Evolutionary conservation across 192 early-diverging fungal species (phyloP), one percentile per base, ranked within the genome.

Genomic region (Linnemannia elongata): DNA sequence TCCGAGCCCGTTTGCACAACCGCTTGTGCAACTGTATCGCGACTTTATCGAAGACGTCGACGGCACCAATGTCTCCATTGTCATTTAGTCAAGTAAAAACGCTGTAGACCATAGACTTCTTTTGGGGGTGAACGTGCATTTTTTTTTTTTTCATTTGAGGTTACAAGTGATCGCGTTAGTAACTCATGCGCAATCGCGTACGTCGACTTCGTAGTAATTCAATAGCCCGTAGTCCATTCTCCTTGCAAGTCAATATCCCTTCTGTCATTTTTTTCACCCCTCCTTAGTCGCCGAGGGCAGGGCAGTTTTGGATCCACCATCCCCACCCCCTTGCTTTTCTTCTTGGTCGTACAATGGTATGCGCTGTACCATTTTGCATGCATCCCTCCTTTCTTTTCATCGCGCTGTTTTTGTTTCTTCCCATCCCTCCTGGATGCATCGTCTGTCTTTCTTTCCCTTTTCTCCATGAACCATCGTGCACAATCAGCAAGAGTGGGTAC

Each of bases 311-410:
- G n/a, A 27, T 57, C 20, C 55, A 57, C 6, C n/a, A 60, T 66
- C 30, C 60, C n/a, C 60, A 10, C 10, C 60, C 60, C 60, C 60
- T 33, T 33, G 4, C 10, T 33, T 33, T 66, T 33, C 9, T 66
- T 66, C 2, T 27, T 10, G 10, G 27, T 15, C 27, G 57, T n/a
- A 60, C n/a, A 24, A 54, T 55, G 57, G 57, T 8, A 60, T 30
- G 24, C 6, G 10, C 6, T 9, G 10, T 57, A 27, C 24, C 5
- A n/a, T 57, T 27, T 57, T 57, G 55, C 55, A 57, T 27, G 9
- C 60, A 63, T 33, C 60, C 60, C 60, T 66, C 60, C 60, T 66
- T 66, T 66, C 30, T 66, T 66, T 66, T 66, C 35, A 15, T 63
- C 60, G 60, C 30, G 2, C 60, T 63, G 2, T 49, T 49, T 49